Evolutionary conservation across 2,329 filamentous ascomycete species (phyloP).

Genomic region (Cryphonectria carpinicola): DNA sequence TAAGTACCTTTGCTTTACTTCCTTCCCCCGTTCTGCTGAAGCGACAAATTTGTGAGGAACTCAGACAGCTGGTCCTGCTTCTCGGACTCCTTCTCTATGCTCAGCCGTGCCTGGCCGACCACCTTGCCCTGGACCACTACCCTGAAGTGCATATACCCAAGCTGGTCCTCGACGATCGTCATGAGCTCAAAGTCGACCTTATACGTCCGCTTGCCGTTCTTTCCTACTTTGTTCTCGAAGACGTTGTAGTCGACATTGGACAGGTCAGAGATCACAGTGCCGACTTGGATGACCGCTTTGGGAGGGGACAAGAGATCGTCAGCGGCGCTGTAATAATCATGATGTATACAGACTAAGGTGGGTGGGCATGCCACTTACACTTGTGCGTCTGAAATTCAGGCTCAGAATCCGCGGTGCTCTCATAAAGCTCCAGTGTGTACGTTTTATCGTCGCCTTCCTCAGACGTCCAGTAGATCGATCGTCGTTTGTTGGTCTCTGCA

Average conservation of each 20-base stretch:
- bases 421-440: constrained; percentile 8
- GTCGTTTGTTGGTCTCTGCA: constrained; percentile 3
- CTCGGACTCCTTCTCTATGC: constrained; percentile 12
- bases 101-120: constrained; percentile 8
- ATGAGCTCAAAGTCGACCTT: constrained; percentile 7
- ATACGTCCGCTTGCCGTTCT: constrained; percentile 2
- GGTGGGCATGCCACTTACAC: neutral
- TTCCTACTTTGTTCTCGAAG: neutral
- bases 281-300: constrained; percentile 10
- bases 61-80: constrained; percentile 1
- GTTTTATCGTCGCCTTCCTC: neutral
- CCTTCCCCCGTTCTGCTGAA: neutral
- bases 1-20: neutral
- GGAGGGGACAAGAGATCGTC: neutral
- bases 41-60: neutral
- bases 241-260: constrained; percentile 9
- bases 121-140: constrained; percentile 7
- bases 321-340: neutral
- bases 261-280: constrained; percentile 11
- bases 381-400: constrained; percentile 11
- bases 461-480: constrained; percentile 8
- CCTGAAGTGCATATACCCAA: constrained; percentile 12
- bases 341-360: neutral
- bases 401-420: constrained; percentile 3
- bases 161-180: constrained; percentile 10